Base-by-base conservation (phyloP, 495 filamentous ascomycete genomes). In the Immersiella caudata region DNA sequence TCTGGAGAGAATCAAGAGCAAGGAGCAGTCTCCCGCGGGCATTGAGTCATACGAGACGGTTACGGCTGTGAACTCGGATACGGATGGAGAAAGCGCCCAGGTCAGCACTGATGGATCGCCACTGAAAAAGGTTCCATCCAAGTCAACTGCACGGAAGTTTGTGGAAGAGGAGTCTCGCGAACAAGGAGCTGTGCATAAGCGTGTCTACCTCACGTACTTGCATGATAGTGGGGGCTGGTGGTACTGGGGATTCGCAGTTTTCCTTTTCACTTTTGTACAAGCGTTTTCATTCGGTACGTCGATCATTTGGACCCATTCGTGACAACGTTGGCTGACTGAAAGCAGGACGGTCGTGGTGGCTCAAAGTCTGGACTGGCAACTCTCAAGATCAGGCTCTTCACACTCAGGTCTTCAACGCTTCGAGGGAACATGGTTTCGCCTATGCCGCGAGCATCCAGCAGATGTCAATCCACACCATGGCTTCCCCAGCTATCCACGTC, bases 131-230 rank as follows among this genome's bases (percentile, higher is more conserved):
- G 71, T 81, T 0, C 35, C 78, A 58, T 71, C 81, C 14, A 81
- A 81, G 67, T 68, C 68, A n/a, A 66, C 50, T 27, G 74, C 84
- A 0, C 81, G 87, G 5, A 91, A 87, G 70, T 94, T 94, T 66
- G 84, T 90, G 50, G 87, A 91, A 69, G 91, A 93, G 1, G 92
- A 96, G 70, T 83, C 79, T 21, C 79, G 87, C 67, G 89, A 92
- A 68, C 80, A 81, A 33, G 92, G 92, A 4, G 79, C 84, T 14
- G 84, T 96, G 22, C 86, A 85, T 61, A 78, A 80, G 12, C 73
- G 75, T 1, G 81, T 94, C 8, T 96, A 94, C 64, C 71, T 77
- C 18, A 79, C 81, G 3, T 95, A 93, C 65, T 68, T 96, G 0
- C 79, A 78, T 24, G 82, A 88, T 1, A 88, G 86, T 73, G 92